These are phyloP conservation scores for Penicillium digitatum DNA, from an alignment of 2,329 filamentous ascomycete species.

Conservation along the genomic window DNA sequence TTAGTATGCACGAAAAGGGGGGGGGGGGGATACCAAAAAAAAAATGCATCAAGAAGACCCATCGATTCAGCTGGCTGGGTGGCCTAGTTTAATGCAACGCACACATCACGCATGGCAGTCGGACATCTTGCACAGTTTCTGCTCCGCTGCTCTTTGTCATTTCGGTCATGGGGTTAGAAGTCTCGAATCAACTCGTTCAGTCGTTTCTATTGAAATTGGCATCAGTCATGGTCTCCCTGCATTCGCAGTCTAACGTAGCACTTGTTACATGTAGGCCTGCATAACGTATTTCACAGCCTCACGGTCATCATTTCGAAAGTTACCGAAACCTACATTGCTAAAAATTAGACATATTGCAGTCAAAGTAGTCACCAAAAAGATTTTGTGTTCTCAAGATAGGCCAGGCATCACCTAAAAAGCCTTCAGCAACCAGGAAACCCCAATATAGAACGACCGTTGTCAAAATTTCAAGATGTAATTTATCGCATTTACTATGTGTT, in stretches of 20 bases:
- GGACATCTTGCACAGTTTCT: conserved; percentile 4
- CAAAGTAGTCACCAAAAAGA: too few species aligned
- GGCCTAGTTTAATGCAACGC: conserved; percentile 1
- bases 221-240: neutral
- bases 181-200: conserved; percentile 14
- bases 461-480: too few species aligned
- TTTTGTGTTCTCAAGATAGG: too few species aligned
- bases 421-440: too few species aligned
- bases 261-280: neutral
- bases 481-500: too few species aligned
- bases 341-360: too few species aligned
- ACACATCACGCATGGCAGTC: neutral
- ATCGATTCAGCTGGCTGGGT: neutral
- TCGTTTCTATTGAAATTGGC: neutral
- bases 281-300: too few species aligned
- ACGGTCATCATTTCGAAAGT: too few species aligned
- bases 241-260: neutral
- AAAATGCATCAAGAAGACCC: neutral
- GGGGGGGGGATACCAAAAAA: neutral
- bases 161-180: neutral
- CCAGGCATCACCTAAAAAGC: too few species aligned
- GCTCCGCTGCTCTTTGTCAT: neutral
- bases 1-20: neutral
- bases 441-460: too few species aligned
- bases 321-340: too few species aligned